Percentiles rank a stretch among this genome's conserved stretches.
phyloP scores from a whole-genome alignment of 495 filamentous ascomycete genomes.

The Aspergillus saccharolyticus region DNA sequence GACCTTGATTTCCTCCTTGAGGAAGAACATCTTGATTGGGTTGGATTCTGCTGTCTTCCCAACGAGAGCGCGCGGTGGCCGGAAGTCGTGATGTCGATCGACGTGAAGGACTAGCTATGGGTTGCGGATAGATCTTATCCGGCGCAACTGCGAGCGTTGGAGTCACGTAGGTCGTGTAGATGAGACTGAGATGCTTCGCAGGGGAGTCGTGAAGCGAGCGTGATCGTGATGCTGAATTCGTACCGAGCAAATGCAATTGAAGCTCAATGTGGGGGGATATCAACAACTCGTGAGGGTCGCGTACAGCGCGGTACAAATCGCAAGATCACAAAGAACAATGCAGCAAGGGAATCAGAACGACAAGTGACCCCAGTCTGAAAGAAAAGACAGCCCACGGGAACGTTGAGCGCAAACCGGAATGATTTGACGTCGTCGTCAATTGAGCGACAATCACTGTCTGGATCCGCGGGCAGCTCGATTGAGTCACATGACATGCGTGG shows the following conservation, averaged over 20 bases:
- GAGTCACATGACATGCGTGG: slow-evolving; percentile 15
- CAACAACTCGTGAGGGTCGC: background rate
- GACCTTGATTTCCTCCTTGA: slow-evolving; percentile 87
- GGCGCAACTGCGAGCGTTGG: background rate
- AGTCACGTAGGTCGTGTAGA: too few species aligned
- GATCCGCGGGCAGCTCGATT: slow-evolving; percentile 9
- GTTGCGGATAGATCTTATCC: background rate
- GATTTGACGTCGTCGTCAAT: slow-evolving; percentile 2
- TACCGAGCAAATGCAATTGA: background rate
- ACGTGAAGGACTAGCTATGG: background rate
- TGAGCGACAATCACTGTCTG: slow-evolving; percentile 12
- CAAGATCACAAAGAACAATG: background rate
- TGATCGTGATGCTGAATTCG: background rate
- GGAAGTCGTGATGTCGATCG: background rate
- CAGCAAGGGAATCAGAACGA: background rate
- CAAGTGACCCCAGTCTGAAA: background rate
- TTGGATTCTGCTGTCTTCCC: background rate
- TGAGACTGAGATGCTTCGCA: background rate
- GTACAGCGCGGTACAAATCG: background rate
- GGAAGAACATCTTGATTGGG: slow-evolving; percentile 76
- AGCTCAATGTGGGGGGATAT: background rate
- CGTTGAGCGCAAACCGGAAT: background rate
- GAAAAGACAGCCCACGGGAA: background rate
- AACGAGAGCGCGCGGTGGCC: background rate
- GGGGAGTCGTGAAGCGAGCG: background rate